Evolutionary conservation across 2,329 filamentous ascomycete genomes (phyloP).

Genomic region (Xylaria sp.): DNA sequence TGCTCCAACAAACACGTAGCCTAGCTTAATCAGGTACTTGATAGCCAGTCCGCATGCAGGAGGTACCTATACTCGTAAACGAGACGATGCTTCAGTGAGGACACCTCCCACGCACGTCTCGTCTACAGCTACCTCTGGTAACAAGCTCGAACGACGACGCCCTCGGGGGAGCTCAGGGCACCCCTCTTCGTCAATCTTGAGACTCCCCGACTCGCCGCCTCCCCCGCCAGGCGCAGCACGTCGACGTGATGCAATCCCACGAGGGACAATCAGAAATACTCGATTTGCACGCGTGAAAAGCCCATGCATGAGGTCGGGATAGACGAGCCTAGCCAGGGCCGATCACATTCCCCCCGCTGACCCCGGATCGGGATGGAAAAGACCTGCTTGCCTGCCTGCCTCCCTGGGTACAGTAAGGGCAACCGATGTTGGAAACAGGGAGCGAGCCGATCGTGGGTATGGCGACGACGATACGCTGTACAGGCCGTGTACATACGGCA

Average conservation of each 20-base stretch:
- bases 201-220: slow-evolving; percentile 18
- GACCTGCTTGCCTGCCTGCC: background rate
- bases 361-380: slow-evolving; percentile 22
- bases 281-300: slow-evolving; percentile 25
- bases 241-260: slow-evolving; percentile 28
- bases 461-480: slow-evolving; percentile 14
- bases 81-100: background rate
- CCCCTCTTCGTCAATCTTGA: slow-evolving; percentile 8
- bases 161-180: background rate
- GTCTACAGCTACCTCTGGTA: slow-evolving; percentile 5
- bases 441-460: slow-evolving; percentile 13
- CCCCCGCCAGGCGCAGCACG: slow-evolving; percentile 16
- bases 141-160: background rate
- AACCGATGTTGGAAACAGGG: slow-evolving; percentile 8
- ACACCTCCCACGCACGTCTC: slow-evolving; percentile 2
- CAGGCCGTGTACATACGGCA: slow-evolving; percentile 17
- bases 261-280: slow-evolving; percentile 19
- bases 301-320: slow-evolving; percentile 34
- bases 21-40: slow-evolving; percentile 8
- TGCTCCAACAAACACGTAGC: slow-evolving; percentile 6
- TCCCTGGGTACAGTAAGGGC: slow-evolving; percentile 2
- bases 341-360: slow-evolving; percentile 14
- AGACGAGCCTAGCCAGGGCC: slow-evolving; percentile 20
- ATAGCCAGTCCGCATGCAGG: slow-evolving; percentile 6
- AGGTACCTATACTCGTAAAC: background rate